Evolutionary conservation across 2,329 filamentous ascomycete species (phyloP).

Genomic region (Calonectria fujianensis): DNA sequence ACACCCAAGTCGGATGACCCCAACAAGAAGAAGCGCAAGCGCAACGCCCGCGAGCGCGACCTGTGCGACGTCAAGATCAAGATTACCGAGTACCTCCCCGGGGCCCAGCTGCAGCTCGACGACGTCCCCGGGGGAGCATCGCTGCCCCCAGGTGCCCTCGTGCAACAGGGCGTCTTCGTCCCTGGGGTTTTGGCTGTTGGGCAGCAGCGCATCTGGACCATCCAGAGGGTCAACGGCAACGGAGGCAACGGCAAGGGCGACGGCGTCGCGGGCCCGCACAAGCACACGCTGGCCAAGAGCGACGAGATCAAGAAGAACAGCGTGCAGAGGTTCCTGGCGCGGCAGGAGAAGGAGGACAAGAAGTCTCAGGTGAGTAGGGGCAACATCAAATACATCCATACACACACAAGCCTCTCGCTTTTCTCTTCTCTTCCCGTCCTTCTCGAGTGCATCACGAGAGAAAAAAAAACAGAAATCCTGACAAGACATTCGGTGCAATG

Average conservation of each 20-base stretch:
- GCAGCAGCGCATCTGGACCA: conserved; percentile 80
- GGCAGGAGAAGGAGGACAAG: conserved; percentile 79
- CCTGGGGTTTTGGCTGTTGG: conserved; percentile 60
- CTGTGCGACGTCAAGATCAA: conserved; percentile 93
- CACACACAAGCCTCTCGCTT: neutral
- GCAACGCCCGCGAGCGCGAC: conserved; percentile 83
- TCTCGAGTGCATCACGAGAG: neutral
- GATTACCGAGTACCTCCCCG: conserved; percentile 85
- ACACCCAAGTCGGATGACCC: conserved; percentile 88
- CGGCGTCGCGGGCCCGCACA: conserved; percentile 82
- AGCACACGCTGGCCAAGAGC: conserved; percentile 82
- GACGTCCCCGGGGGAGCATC: conserved; percentile 35
- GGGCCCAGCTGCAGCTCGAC: conserved; percentile 61
- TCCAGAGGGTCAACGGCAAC: conserved; percentile 86
- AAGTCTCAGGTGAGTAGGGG: conserved; percentile 63
- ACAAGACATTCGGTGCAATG: neutral
- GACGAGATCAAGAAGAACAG: conserved; percentile 89
- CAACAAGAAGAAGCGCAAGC: conserved; percentile 88
- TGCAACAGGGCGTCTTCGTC: conserved; percentile 30
- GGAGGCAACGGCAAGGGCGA: conserved; percentile 83
- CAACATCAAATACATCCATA: neutral
- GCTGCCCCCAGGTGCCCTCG: neutral
- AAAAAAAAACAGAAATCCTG: neutral
- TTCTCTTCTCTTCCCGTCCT: neutral
- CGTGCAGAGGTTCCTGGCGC: conserved; percentile 79